These are phyloP conservation scores for Clarireedia paspali DNA, from an alignment of 2,329 filamentous ascomycete genomes.

Conservation along the genomic window DNA sequence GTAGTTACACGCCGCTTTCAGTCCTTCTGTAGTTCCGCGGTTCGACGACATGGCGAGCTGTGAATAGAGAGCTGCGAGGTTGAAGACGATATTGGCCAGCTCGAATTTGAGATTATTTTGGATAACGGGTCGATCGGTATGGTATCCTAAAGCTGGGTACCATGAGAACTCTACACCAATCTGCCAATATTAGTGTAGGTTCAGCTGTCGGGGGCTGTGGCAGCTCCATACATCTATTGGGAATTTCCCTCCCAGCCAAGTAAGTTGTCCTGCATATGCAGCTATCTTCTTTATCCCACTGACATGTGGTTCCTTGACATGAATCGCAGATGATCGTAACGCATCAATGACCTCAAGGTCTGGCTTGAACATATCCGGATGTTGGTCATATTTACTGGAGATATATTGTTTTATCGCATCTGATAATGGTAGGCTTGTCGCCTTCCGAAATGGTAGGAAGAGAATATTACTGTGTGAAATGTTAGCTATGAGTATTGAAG, in stretches of 20 bases:
- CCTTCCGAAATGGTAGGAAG: conserved; percentile 69
- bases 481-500: background rate
- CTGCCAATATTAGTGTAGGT: conserved; percentile 35
- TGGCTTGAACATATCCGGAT: conserved; percentile 89
- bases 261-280: conserved; percentile 83
- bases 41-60: conserved; percentile 81
- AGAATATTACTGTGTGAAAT: conserved; percentile 26
- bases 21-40: conserved; percentile 67
- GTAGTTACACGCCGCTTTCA: conserved; percentile 84
- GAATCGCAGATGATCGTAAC: conserved; percentile 77
- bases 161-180: conserved; percentile 93
- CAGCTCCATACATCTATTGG: conserved; percentile 68
- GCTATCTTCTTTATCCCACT: conserved; percentile 86
- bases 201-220: background rate
- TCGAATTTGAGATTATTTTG: conserved; percentile 70
- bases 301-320: conserved; percentile 78
- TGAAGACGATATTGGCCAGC: conserved; percentile 86
- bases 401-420: conserved; percentile 90
- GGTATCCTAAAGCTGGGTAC: conserved; percentile 91
- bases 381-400: conserved; percentile 96
- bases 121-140: conserved; percentile 63
- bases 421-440: conserved; percentile 69
- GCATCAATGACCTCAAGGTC: conserved; percentile 83
- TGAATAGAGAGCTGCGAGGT: conserved; percentile 87
- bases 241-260: conserved; percentile 92